Conservation (phyloP, 352 stramenopile genomes). For the Phytopythium mirpurense region DNA sequence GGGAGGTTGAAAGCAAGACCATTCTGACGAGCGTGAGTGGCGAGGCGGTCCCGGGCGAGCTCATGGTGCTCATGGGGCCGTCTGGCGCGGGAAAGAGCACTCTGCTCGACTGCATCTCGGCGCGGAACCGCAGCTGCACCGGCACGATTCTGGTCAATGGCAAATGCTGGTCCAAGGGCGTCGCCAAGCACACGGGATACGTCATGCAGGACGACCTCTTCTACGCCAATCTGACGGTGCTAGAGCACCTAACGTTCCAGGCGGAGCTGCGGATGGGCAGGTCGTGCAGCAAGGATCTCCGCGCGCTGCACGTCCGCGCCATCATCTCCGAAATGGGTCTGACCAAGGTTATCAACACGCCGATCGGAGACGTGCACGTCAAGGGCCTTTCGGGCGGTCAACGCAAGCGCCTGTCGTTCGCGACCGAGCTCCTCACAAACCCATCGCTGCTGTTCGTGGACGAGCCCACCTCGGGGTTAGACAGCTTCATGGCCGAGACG, state of each 20-base stretch:
- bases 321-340: slow-evolving; percentile 43
- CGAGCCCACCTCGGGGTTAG: slow-evolving; percentile 59
- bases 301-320: slow-evolving; percentile 16
- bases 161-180: slow-evolving; percentile 19
- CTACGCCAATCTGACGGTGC: slow-evolving; percentile 73
- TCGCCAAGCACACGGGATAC: slow-evolving; percentile 36
- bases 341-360: slow-evolving; percentile 33
- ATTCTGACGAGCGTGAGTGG: slow-evolving; percentile 42
- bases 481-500: slow-evolving; percentile 36
- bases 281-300: slow-evolving; percentile 10
- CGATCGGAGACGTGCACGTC: slow-evolving; percentile 30
- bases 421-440: slow-evolving; percentile 72
- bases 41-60: slow-evolving; percentile 16
- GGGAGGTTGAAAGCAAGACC: slow-evolving; percentile 22
- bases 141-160: slow-evolving; percentile 58
- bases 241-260: slow-evolving; percentile 81
- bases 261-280: slow-evolving; percentile 59
- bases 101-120: slow-evolving; percentile 32
- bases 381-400: slow-evolving; percentile 67
- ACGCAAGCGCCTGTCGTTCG: slow-evolving; percentile 73
- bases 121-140: slow-evolving; percentile 41
- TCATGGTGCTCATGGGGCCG: slow-evolving; percentile 36
- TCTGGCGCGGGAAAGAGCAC: slow-evolving; percentile 36
- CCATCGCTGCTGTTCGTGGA: slow-evolving; percentile 74
- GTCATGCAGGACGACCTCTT: slow-evolving; percentile 88